These are phyloP conservation scores for Cyberlindnera galapagoensis DNA, from an alignment of 805 yeast species.

Conservation along the genomic window DNA sequence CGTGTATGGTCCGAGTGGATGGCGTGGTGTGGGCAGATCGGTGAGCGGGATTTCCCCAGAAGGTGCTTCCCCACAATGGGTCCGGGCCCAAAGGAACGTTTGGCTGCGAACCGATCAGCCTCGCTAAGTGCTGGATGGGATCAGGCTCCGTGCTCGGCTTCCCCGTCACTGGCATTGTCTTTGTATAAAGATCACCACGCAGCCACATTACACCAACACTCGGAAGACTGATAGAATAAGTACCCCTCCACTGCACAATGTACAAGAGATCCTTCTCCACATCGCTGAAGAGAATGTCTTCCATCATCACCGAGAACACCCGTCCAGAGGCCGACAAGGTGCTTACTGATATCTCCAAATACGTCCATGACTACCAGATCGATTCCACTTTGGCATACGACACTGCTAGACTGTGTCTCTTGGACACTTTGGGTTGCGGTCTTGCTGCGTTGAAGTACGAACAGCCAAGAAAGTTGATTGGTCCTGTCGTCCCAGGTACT, in stretches of 20 bases:
- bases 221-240: too few species aligned
- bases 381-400: constrained; percentile 41
- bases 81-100: too few species aligned
- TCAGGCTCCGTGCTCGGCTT: too few species aligned
- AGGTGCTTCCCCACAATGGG: too few species aligned
- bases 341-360: constrained; percentile 41
- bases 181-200: too few species aligned
- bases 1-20: too few species aligned
- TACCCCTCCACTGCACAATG: constrained; percentile 1
- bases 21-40: too few species aligned
- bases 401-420: constrained; percentile 48
- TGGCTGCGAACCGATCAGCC: too few species aligned
- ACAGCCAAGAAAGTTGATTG: constrained; percentile 41
- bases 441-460: constrained; percentile 49
- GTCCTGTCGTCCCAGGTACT: constrained; percentile 55
- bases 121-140: too few species aligned
- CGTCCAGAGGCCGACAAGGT: constrained; percentile 48
- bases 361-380: constrained; percentile 40
- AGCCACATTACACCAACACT: too few species aligned
- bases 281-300: constrained; percentile 12
- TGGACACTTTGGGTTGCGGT: constrained; percentile 57
- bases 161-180: too few species aligned
- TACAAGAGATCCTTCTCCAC: constrained; percentile 8
- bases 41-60: too few species aligned
- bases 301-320: constrained; percentile 37